A percentile compares a stretch with the other conserved stretches of the same genome.
These are phyloP conservation scores for Yamadazyma atmosphaerica DNA, from an alignment of 1,139 yeast species.

Conservation along the genomic window DNA sequence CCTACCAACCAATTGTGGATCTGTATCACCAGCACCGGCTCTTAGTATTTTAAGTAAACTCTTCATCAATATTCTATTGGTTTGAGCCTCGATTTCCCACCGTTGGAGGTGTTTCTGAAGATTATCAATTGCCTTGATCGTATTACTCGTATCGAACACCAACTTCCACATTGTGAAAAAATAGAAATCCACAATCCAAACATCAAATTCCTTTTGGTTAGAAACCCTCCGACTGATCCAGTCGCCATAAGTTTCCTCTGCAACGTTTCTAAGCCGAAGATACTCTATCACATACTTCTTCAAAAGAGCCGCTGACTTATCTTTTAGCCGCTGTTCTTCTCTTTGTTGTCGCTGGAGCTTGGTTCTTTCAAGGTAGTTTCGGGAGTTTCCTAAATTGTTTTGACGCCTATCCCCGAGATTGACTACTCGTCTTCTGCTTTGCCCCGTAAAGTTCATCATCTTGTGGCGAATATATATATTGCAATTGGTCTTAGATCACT, in stretches of 20 bases:
- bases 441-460: slow-evolving; percentile 67
- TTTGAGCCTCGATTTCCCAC: not conserved
- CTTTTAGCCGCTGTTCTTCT: slow-evolving; percentile 52
- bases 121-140: not conserved
- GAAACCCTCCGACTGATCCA: slow-evolving; percentile 9
- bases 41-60: not conserved
- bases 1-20: not conserved
- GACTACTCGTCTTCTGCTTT: slow-evolving; percentile 60
- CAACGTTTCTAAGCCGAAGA: slow-evolving; percentile 22
- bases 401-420: slow-evolving; percentile 66
- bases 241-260: slow-evolving; percentile 9
- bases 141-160: slow-evolving; percentile 1
- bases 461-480: no score
- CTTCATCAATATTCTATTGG: not conserved
- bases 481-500: no score
- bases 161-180: slow-evolving; percentile 10
- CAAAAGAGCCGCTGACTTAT: slow-evolving; percentile 48
- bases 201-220: slow-evolving; percentile 9
- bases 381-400: slow-evolving; percentile 15
- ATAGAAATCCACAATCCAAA: slow-evolving; percentile 11
- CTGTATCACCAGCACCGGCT: not conserved
- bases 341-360: slow-evolving; percentile 66
- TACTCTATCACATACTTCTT: slow-evolving; percentile 48
- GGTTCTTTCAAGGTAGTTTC: slow-evolving; percentile 52
- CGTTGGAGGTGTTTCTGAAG: not conserved